Base-by-base conservation (phyloP, 805 yeast genomes). In the Ascoidea asiatica region DNA sequence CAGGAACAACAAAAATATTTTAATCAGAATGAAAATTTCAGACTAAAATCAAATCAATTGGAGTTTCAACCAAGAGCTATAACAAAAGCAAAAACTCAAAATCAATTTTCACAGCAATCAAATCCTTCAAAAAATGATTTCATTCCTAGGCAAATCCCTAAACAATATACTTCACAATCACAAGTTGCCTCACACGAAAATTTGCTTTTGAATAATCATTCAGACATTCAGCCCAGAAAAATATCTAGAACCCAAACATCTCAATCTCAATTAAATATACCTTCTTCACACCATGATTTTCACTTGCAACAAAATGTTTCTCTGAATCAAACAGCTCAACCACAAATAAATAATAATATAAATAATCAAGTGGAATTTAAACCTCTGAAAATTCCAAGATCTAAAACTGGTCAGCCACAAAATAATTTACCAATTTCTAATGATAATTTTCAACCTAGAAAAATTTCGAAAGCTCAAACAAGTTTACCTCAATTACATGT, bases 81-180 rank as follows among this genome's bases (percentile, higher is more conserved):
- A n/a, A n/a, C n/a, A n/a, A n/a, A n/a, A n/a, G n/a, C n/a, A n/a
- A n/a, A n/a, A n/a, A n/a, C n/a, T n/a, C n/a, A n/a, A n/a, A n/a
- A n/a, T n/a, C n/a, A n/a, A n/a, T n/a, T 29, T 8, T 15, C 35
- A 29, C 35, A 29, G 15, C 8, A 29, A 29, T 29, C 46, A 5
- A 23, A 38, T 19, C 44, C 44, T 21, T 7, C 37, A 1, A 45
- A 46, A 35, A 35, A 18, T 22, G 19, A 21, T 11, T 29, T 19
- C 15, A 19, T 29, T 15, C 35, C 35, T 2, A 11, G 8, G 35
- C 35, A 11, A 29, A 29, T 3, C 35, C 35, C 8, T 7, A 6
- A 23, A 29, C 35, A 29, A 29, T 29, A 29, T 3, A 2, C 35
- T 15, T 15, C 8, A 29, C 35, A 11, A 8, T 3, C 35, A 11